phyloP scores from a whole-genome alignment of 176 grass and related monocot genomes.

The Pharus latifolius region DNA sequence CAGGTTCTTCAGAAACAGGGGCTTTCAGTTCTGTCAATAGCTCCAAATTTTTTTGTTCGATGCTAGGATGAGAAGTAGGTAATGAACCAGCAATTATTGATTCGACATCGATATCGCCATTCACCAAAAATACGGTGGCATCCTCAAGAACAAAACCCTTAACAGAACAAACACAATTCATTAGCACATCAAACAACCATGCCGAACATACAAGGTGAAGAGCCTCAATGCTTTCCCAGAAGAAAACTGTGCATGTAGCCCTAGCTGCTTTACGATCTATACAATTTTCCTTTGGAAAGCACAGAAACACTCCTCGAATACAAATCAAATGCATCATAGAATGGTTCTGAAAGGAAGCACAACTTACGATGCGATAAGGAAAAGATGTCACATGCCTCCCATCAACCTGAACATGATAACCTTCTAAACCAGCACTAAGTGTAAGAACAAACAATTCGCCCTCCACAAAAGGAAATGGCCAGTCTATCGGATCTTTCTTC shows the following conservation, averaged over 20 bases:
- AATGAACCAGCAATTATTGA: conserved; percentile 65
- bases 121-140: conserved; percentile 32
- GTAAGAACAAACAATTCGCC: conserved; percentile 65
- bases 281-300: not conserved
- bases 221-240: not conserved
- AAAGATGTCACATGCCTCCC: conserved; percentile 79
- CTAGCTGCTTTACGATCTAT: too few relatives aligned
- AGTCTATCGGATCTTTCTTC: conserved; percentile 25
- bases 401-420: conserved; percentile 58
- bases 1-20: conserved; percentile 29
- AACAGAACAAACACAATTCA: conserved; percentile 8
- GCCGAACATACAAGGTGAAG: not conserved
- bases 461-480: conserved; percentile 60
- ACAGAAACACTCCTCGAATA: not conserved
- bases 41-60: conserved; percentile 35
- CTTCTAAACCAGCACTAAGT: conserved; percentile 52
- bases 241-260: too few relatives aligned
- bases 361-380: conserved; percentile 56
- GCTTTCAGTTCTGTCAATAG: conserved; percentile 45
- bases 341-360: not conserved
- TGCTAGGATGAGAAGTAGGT: conserved; percentile 36
- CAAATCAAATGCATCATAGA: not conserved
- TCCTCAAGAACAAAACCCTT: conserved; percentile 69
- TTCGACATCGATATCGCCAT: conserved; percentile 39
- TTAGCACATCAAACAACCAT: not conserved